phyloP scores from a whole-genome alignment of 352 stramenopile genomes.

The Phytophthora hibernalis region DNA sequence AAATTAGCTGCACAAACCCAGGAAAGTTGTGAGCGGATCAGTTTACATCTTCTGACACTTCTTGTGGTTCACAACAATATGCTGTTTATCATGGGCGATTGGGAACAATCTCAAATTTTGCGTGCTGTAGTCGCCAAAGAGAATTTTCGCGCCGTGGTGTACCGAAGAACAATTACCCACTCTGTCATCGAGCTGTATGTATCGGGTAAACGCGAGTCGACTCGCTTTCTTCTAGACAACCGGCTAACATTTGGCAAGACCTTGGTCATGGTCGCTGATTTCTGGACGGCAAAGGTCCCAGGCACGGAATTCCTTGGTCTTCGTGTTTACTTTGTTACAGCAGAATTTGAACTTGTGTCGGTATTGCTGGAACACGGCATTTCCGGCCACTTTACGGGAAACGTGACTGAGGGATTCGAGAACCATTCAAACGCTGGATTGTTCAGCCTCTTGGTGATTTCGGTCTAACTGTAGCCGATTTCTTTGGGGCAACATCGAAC shows the following conservation, averaged over 20 bases:
- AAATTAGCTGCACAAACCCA: slow-evolving; percentile 1
- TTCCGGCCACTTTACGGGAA: slow-evolving; percentile 8
- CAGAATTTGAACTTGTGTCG: not conserved
- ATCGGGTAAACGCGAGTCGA: slow-evolving; percentile 1
- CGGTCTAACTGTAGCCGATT: not conserved
- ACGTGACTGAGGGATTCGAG: not conserved
- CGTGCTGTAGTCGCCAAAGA: slow-evolving; percentile 8
- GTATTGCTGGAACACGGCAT: slow-evolving; percentile 10
- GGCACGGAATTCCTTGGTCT: slow-evolving; percentile 4
- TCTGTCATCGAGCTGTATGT: slow-evolving; percentile 11
- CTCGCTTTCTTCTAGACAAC: not conserved
- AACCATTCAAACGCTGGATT: slow-evolving; percentile 5
- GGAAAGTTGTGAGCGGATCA: slow-evolving; percentile 6
- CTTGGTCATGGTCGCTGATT: slow-evolving; percentile 5
- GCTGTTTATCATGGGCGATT: slow-evolving; percentile 13
- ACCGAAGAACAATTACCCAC: slow-evolving; percentile 3
- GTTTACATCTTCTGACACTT: slow-evolving; percentile 5
- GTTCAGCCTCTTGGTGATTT: slow-evolving; percentile 2
- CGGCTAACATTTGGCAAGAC: not conserved
- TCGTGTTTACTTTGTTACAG: not conserved
- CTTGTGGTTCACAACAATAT: slow-evolving; percentile 9
- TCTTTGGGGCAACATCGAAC: slow-evolving; percentile 5
- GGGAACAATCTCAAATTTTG: slow-evolving; percentile 9
- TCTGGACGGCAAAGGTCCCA: slow-evolving; percentile 6
- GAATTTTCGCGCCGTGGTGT: not conserved